These are phyloP conservation scores for Podospora tetraspora DNA, from an alignment of 495 filamentous ascomycete species.

Conservation along the genomic window DNA sequence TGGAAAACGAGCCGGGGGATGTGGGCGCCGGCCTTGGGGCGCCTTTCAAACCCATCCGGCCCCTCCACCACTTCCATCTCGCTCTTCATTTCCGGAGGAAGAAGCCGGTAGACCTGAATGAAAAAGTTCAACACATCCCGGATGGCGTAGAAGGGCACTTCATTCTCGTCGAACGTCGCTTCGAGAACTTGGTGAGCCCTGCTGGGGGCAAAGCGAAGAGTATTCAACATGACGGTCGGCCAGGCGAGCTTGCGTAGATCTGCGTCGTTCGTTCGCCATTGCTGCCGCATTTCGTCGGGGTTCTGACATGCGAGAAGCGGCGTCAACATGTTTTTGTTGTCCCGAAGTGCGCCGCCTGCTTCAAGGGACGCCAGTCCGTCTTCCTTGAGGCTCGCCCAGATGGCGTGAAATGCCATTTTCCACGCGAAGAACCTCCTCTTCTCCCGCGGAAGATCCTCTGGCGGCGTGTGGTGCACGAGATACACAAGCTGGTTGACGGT, in stretches of 20 bases:
- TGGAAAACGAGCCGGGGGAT: slow-evolving; percentile 12
- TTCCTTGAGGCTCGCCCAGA: background rate
- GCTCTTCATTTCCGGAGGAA: background rate
- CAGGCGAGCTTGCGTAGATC: slow-evolving; percentile 37
- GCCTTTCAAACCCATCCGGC: background rate
- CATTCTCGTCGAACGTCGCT: slow-evolving; percentile 38
- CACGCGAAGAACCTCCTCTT: background rate
- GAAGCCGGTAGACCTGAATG: slow-evolving; percentile 13
- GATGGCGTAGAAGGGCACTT: slow-evolving; percentile 46
- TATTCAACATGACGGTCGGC: slow-evolving; percentile 48
- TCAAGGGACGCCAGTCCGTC: background rate
- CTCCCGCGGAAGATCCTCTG: background rate
- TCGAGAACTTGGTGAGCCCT: slow-evolving; percentile 44
- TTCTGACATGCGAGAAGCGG: slow-evolving; percentile 21
- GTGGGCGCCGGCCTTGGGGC: background rate
- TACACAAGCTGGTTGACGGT: background rate
- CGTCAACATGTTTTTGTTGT: background rate
- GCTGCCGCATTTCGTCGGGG: slow-evolving; percentile 33
- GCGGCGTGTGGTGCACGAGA: background rate
- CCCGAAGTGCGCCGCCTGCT: background rate
- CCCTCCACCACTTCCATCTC: background rate
- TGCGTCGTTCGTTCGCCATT: slow-evolving; percentile 37
- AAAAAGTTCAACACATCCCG: slow-evolving; percentile 49
- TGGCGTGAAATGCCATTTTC: background rate
- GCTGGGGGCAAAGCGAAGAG: slow-evolving; percentile 43